Conservation (phyloP, 371 early-diverging fungal species). For the Syncephalastrum racemosum region DNA sequence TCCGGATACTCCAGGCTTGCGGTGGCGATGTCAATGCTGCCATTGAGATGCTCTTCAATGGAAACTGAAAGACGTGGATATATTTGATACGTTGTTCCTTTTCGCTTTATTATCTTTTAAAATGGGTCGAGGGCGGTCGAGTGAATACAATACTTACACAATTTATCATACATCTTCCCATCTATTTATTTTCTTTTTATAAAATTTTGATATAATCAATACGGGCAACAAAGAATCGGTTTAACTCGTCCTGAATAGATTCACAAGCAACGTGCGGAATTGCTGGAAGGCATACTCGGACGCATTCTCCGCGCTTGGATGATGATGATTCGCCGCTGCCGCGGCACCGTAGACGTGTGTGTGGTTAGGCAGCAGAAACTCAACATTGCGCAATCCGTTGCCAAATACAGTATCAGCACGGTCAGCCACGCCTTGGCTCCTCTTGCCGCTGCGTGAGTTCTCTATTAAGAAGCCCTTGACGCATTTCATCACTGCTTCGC, state of each 20-base stretch:
- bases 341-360: conserved; percentile 22
- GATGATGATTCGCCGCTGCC: conserved; percentile 8
- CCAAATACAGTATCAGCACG: conserved; percentile 36
- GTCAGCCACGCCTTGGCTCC: conserved; percentile 29
- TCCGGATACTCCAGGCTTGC: conserved; percentile 81
- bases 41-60: conserved; percentile 79
- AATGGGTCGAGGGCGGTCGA: background rate
- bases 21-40: conserved; percentile 94
- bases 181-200: conserved; percentile 1
- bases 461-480: conserved; percentile 66
- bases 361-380: conserved; percentile 42
- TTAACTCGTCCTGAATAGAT: conserved; percentile 43
- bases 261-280: conserved; percentile 34
- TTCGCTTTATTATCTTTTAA: background rate
- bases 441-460: conserved; percentile 45
- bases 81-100: background rate
- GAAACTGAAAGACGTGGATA: conserved; percentile 5
- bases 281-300: conserved; percentile 42
- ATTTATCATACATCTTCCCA: background rate
- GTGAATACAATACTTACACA: background rate
- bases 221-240: too few relatives aligned
- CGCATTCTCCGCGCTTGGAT: conserved; percentile 6
- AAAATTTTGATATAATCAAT: background rate
- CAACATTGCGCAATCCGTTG: conserved; percentile 39
- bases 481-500: conserved; percentile 62